These are phyloP conservation scores for Rhizopogon vinicolor DNA, from an alignment of 768 basidiomycete genomes.

Conservation along the genomic window DNA sequence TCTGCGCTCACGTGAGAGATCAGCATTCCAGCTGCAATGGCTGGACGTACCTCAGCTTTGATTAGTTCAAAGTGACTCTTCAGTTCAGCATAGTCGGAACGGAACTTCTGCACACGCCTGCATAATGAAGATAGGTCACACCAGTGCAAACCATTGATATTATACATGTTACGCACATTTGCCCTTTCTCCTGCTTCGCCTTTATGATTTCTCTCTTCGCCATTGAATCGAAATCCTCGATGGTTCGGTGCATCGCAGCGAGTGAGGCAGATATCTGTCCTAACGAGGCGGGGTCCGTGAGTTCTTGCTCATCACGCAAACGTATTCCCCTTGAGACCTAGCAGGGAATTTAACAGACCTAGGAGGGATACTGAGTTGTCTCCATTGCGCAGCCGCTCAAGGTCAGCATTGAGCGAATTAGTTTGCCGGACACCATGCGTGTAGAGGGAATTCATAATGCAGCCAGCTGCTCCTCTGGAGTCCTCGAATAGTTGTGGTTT, in stretches of 20 bases:
- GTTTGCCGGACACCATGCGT: conserved; percentile 92
- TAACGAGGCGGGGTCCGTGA: conserved; percentile 34
- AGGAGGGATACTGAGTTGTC: conserved; percentile 77
- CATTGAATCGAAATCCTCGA: conserved; percentile 98
- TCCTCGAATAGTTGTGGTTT: not conserved
- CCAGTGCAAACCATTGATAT: not conserved
- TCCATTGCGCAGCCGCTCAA: conserved; percentile 77
- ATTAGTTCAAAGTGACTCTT: conserved; percentile 76
- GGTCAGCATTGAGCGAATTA: conserved; percentile 80
- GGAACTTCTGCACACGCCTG: conserved; percentile 92
- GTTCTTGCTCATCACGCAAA: not conserved
- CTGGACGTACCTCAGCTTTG: conserved; percentile 47
- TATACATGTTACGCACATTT: conserved; percentile 55
- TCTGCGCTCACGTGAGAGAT: conserved; percentile 33
- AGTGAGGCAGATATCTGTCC: conserved; percentile 98
- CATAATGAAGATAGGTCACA: conserved; percentile 1
- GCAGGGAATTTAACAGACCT: conserved; percentile 47
- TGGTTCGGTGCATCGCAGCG: conserved; percentile 89
- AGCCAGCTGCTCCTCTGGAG: conserved; percentile 7
- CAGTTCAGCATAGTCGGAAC: conserved; percentile 80
- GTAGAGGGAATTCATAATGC: conserved; percentile 91
- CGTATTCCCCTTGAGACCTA: not conserved
- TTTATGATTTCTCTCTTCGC: conserved; percentile 94
- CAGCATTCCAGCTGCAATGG: not conserved
- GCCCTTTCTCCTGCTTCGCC: conserved; percentile 94